Conservation (phyloP, 2,329 filamentous ascomycete species). For the Aspergillus neoniger region DNA sequence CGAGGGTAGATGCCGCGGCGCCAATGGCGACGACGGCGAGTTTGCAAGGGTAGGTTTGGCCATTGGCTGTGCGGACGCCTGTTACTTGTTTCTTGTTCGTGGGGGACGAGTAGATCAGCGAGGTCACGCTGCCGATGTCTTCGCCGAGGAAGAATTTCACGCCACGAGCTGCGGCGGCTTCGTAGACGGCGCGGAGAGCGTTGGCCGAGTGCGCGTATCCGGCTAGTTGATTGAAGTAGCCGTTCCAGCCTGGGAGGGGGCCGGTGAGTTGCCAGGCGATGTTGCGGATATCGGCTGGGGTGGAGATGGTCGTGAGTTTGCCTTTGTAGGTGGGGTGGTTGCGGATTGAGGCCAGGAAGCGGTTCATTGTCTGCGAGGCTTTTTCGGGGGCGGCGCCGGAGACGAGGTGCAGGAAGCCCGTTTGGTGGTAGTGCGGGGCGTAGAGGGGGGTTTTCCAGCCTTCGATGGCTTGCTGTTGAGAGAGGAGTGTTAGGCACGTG, state of each 20-base stretch:
- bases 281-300: conserved; percentile 44
- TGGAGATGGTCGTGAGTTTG: conserved; percentile 43
- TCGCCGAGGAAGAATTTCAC: conserved; percentile 50
- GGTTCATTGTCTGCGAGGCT: conserved; percentile 49
- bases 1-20: conserved; percentile 50
- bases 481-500: background rate
- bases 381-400: conserved; percentile 53
- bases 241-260: conserved; percentile 55
- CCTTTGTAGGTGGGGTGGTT: conserved; percentile 36
- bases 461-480: conserved; percentile 49
- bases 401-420: conserved; percentile 55
- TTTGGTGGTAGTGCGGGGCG: conserved; percentile 55
- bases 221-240: conserved; percentile 60
- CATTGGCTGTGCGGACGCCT: conserved; percentile 43
- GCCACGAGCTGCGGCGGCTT: conserved; percentile 42
- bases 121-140: conserved; percentile 40
- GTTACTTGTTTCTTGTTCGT: conserved; percentile 23
- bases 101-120: conserved; percentile 41
- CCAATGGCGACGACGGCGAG: conserved; percentile 57
- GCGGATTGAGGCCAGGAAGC: conserved; percentile 45
- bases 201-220: conserved; percentile 61
- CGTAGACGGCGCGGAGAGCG: conserved; percentile 52
- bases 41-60: conserved; percentile 38
- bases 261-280: conserved; percentile 54
- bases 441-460: conserved; percentile 58